These are phyloP conservation scores for Agroathelia rolfsii DNA, from an alignment of 1,284 basidiomycete species.

Conservation along the genomic window DNA sequence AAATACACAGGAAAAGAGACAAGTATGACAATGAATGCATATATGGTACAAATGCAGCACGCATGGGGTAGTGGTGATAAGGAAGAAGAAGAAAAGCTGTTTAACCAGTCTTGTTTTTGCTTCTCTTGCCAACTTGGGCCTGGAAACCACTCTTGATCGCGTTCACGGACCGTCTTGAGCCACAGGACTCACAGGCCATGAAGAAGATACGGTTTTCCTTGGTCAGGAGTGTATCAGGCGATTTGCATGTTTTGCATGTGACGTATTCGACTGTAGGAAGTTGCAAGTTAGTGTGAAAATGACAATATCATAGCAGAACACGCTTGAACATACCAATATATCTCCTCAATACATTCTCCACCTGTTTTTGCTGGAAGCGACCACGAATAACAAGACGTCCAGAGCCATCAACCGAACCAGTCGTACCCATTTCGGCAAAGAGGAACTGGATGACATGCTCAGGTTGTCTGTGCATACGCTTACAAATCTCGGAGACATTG, in stretches of 20 bases:
- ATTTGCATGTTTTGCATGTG: constrained; percentile 99
- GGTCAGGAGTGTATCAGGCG: constrained; percentile 89
- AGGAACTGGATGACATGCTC: constrained; percentile 98
- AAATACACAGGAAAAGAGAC: too few species aligned
- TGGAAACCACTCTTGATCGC: constrained; percentile 99
- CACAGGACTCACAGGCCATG: constrained; percentile 94
- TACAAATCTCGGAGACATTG: constrained; percentile 97
- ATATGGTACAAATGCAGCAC: too few species aligned
- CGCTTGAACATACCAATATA: constrained; percentile 84
- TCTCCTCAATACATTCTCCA: constrained; percentile 93
- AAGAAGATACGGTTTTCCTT: constrained; percentile 99
- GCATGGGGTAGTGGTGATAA: too few species aligned
- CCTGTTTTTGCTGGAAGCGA: constrained; percentile 97
- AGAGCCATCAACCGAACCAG: constrained; percentile 88
- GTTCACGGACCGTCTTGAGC: constrained; percentile 85
- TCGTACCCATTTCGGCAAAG: constrained; percentile 98
- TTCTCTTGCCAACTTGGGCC: constrained; percentile 87
- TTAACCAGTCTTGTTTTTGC: constrained; percentile 54
- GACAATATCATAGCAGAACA: constrained; percentile 5
- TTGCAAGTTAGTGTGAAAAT: constrained; percentile 3
- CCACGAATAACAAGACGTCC: constrained; percentile 95
- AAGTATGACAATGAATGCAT: too few species aligned
- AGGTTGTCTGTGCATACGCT: constrained; percentile 97
- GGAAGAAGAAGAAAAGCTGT: too few species aligned
- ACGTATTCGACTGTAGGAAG: constrained; percentile 84